Evolutionary conservation across 1,284 basidiomycete species (phyloP), one percentile per base, ranked within the genome.

Genomic region (Ustilago curta): DNA sequence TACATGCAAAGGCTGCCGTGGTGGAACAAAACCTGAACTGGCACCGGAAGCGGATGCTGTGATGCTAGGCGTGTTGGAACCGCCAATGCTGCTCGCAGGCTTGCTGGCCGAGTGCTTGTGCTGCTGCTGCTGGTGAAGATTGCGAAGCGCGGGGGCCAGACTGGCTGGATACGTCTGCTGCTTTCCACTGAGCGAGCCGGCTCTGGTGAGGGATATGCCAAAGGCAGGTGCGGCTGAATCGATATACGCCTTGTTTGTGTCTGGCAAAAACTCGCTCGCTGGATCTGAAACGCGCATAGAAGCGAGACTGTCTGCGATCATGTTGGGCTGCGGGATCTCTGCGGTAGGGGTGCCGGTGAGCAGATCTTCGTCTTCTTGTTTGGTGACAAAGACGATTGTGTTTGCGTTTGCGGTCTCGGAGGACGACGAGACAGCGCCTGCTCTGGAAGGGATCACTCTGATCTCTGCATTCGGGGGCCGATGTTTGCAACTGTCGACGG

Each of bases 401-500:
- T 43, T 35, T 16, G 59, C 37, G 16, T 27, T 40, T 19, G 50
- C 49, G 8, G 32, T 35, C 2, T 35, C 43, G 16, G 50, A 12
- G 16, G 37, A 14, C 16, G 69, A 55, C 14, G 70, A 54, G 25
- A 75, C 64, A 3, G 55, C 47, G 37, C 67, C 72, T 44, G 40
- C 53, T 35, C 23, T 50, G 2, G 47, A 58, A 7, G 62, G 44
- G 16, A 74, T 31, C 21, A 73, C 42, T 29, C 56, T 70, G 67
- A 78, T 76, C 42, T 71, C 66, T n/a, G 78, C 76, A 45, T 80
- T 66, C 1, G 76, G 63, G 18, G 78, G 78, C 12, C 61, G 68
- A 44, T 75, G 73, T 25, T 71, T 79, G 73, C 82, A 83, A 58
- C 64, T 72, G 47, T 80, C 73, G 23, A 84, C 58, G 29, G 83